Evolutionary conservation across 2,329 filamentous ascomycete genomes (phyloP), one percentile per base, ranked within the genome.

Genomic region (Aspergillus ochraceoroseus): DNA sequence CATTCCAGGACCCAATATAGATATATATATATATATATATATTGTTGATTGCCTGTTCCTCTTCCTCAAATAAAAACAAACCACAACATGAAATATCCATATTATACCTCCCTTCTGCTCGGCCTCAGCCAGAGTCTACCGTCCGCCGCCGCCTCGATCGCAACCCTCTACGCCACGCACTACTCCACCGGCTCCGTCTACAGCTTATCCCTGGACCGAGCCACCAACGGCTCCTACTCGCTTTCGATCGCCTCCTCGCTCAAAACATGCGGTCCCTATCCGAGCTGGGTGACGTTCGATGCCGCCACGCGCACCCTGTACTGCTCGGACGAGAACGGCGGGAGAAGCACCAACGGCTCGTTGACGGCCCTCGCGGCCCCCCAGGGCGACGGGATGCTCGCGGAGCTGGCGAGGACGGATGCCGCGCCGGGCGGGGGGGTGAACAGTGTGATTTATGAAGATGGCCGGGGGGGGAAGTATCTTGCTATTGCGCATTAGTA

Each of bases 401-500:
- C 38, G 0, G 45, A 59, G 27, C 15, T 53, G 5, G 53, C 52
- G 6, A 52, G 47, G 15, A 47, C 47, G 9, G 44, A 44, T 4
- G 23, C 47, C 2, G 54, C 60, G 0, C 44, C 61, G 9, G 56
- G 56, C 0, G 56, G 61, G 6, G 61, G 61, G 1, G 63, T 66
- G 7, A 44, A 57, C 33, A 65, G 57, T 48, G 54, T 59, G 5
- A 51, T 66, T 11, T 66, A 61, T 33, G 47, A 49, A 14, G 53
- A 41, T 6, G 53, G 39, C 1, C 28, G 47, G 2, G 55, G 52
- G 3, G 33, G 39, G 7, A 54, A 60, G 33, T 64, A 52, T 32
- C 38, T 64, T 27, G 63, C 61, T 11, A 54, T 67, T 48, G 64
- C 64, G 33, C 61, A 67, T 44, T 65, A 65, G 63, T 65, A 53